These are phyloP conservation scores for Artemisia argyi DNA, from an alignment of 129 eudicot genomes.

Conservation along the genomic window DNA sequence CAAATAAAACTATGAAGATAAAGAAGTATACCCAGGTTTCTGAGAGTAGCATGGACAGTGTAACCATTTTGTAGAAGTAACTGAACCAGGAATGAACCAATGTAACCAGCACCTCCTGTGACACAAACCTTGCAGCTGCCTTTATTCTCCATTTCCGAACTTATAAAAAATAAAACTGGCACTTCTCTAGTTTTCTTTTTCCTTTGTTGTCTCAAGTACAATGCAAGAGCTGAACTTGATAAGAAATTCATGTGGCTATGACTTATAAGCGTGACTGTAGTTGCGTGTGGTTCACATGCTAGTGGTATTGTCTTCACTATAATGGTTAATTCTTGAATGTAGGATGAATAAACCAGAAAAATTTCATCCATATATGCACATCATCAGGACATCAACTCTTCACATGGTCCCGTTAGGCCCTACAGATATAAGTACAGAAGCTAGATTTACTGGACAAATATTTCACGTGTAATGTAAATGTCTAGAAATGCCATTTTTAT, in stretches of 20 bases:
- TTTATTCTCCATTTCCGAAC: not conserved
- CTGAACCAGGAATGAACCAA: conserved; percentile 51
- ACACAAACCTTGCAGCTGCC: conserved; percentile 45
- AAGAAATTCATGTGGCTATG: not conserved
- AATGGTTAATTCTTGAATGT: too few relatives aligned
- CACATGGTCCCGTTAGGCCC: too few relatives aligned
- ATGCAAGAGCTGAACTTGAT: not conserved
- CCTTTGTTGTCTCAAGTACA: not conserved
- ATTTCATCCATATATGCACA: too few relatives aligned
- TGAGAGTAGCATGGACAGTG: conserved; percentile 60
- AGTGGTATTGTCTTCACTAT: too few relatives aligned
- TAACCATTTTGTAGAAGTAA: conserved; percentile 47
- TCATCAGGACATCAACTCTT: too few relatives aligned
- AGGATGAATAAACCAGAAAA: too few relatives aligned
- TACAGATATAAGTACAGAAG: too few relatives aligned
- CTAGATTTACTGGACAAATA: too few relatives aligned
- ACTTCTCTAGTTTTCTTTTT: not conserved
- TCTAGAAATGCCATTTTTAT: too few relatives aligned
- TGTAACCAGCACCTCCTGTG: conserved; percentile 55
- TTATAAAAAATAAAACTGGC: not conserved
- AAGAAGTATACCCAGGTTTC: conserved; percentile 20
- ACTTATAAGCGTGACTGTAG: not conserved
- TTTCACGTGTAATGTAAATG: too few relatives aligned
- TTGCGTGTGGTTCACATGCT: not conserved
- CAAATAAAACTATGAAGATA: too few relatives aligned